phyloP scores from a whole-genome alignment of 768 basidiomycete species.

The Trametes cingulata region DNA sequence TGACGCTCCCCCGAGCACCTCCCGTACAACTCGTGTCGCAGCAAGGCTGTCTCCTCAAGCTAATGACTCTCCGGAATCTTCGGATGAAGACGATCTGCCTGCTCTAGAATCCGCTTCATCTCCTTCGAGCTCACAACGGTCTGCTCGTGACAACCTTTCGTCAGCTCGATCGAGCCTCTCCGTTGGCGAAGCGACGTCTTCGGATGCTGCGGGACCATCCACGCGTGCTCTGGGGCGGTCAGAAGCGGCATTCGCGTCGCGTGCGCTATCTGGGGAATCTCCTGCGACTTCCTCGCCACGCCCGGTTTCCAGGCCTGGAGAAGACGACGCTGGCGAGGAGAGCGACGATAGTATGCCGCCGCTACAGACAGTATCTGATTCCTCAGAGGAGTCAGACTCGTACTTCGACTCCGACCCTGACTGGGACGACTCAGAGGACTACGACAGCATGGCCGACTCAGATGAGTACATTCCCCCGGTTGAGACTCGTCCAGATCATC shows the following conservation, averaged over 20 bases:
- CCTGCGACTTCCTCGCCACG: not conserved
- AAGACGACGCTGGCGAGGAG: slow-evolving; percentile 1
- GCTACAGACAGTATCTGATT: slow-evolving; percentile 28
- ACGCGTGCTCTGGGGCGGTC: not conserved
- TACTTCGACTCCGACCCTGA: slow-evolving; percentile 15
- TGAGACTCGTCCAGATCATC: not conserved
- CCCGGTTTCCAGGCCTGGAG: not conserved
- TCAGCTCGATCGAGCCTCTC: no score
- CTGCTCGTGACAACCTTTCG: no score
- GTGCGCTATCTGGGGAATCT: not conserved
- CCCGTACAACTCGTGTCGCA: not conserved
- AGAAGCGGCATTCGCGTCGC: not conserved
- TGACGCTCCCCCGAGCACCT: not conserved
- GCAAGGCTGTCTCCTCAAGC: not conserved
- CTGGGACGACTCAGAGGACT: slow-evolving; percentile 11
- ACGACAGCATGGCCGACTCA: not conserved
- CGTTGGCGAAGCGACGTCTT: not conserved
- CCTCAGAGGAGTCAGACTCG: slow-evolving; percentile 16
- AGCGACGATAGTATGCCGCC: slow-evolving; percentile 27
- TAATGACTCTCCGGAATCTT: not conserved
- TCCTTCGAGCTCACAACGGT: no score
- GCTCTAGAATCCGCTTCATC: not conserved
- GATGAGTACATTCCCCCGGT: slow-evolving; percentile 2
- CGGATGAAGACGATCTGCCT: slow-evolving; percentile 8
- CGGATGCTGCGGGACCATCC: no score